phyloP scores from a whole-genome alignment of 2,329 filamentous ascomycete genomes.

The Orbilia brochopaga region DNA sequence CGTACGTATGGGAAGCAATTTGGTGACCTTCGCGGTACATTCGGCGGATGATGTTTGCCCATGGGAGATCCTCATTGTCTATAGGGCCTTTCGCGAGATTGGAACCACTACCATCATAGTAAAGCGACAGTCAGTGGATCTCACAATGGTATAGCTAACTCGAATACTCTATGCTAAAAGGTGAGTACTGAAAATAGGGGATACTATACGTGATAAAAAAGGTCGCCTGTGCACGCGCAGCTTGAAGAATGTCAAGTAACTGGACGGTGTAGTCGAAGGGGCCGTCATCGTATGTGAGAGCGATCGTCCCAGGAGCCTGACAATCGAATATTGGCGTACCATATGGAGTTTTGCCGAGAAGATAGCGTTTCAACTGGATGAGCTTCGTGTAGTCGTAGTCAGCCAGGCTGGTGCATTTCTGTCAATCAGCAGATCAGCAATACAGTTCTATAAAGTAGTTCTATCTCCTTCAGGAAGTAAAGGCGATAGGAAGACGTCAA shows the following conservation, averaged over 20 bases:
- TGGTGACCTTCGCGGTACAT: conserved; percentile 64
- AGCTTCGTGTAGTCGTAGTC: conserved; percentile 17
- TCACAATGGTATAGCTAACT: conserved; percentile 7
- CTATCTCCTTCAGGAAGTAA: not conserved
- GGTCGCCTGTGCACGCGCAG: conserved; percentile 62
- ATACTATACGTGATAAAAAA: conserved; percentile 62
- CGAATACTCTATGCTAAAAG: not conserved
- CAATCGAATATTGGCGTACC: conserved; percentile 55
- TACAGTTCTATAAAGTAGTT: not conserved
- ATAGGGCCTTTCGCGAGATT: conserved; percentile 57
- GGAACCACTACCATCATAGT: too few species aligned
- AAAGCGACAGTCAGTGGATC: not conserved
- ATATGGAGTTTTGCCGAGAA: conserved; percentile 23
- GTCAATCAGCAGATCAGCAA: not conserved
- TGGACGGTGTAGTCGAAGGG: conserved; percentile 62
- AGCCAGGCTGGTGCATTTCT: conserved; percentile 21
- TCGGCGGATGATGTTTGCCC: conserved; percentile 59
- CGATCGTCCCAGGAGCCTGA: conserved; percentile 57
- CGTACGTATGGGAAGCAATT: conserved; percentile 62
- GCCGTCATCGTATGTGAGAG: conserved; percentile 65
- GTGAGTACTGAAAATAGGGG: not conserved
- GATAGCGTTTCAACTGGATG: conserved; percentile 19
- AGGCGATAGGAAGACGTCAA: not conserved
- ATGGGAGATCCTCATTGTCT: conserved; percentile 57
- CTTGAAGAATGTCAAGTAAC: conserved; percentile 63